Evolutionary conservation across 352 stramenopile genomes (phyloP), one percentile per base, ranked within the genome.

Genomic region (Phytophthora cajani): DNA sequence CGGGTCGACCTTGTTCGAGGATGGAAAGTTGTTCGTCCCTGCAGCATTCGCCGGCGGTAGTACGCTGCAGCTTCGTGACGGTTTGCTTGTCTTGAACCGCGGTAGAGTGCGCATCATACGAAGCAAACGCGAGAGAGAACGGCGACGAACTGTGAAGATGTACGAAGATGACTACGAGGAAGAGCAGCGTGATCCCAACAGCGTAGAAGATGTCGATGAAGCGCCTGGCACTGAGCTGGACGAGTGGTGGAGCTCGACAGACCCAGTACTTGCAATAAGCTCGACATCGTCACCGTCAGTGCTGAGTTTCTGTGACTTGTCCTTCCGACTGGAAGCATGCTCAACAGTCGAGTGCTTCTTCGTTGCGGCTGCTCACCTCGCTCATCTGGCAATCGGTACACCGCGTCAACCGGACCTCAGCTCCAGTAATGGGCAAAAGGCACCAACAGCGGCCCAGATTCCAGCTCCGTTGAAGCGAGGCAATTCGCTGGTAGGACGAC

Each of bases 321-420:
- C 50, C n/a, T 67, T 68, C 49, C 74, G 62, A 1, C 58, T 81
- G 12, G 62, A 83, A 63, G 84, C 84, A 10, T 60, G 72, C 2
- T 80, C 77, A 11, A 71, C 66, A 9, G 80, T 87, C 14, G 80
- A 89, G 51, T 92, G 84, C 27, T 90, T 85, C 57, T 90, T 81
- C 61, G 67, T 92, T 16, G 82, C 88, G 23, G 54, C 60, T 0
- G 51, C 5, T 2, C 70, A 85, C 73, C 49, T 88, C 54, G 61
- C 56, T 51, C 55, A 74, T 69, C 52, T 74, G 25, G 36, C 25
- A 33, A 36, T 42, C 56, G 58, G 47, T 21, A 33, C 27, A 14
- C 7, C 32, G 49, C 46, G 57, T 0, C 62, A 71, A 17, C 54
- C 63, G 19, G 50, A 59, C 2, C 16, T 46, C 21, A 53, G 5